Conservation (phyloP, 257 asterid species). For the Plantago ovata region DNA sequence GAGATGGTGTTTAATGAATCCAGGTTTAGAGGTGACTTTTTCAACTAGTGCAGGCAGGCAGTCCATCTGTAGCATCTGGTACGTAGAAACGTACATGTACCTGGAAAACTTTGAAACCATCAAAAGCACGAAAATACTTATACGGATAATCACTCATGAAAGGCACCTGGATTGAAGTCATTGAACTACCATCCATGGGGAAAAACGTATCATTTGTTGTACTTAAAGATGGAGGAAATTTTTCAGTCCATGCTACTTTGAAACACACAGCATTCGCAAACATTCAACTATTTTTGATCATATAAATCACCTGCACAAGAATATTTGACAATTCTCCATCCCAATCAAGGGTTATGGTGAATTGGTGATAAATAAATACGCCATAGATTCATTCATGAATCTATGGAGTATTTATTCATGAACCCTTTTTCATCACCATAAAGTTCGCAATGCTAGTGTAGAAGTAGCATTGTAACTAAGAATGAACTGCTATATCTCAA, state of each 20-base stretch:
- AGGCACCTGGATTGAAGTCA: conserved; percentile 34
- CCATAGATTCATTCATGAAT: too few species aligned
- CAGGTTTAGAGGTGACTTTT: conserved; percentile 25
- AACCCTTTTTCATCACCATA: too few species aligned
- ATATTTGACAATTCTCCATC: too few species aligned
- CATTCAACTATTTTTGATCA: too few species aligned
- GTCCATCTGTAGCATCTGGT: conserved; percentile 41
- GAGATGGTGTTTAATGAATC: conserved; percentile 33
- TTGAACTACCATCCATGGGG: conserved; percentile 34
- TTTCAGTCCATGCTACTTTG: conserved; percentile 47
- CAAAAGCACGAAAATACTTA: conserved; percentile 26
- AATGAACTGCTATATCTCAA: too few species aligned
- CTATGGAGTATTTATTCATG: too few species aligned
- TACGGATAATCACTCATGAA: too few species aligned
- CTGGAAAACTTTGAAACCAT: conserved; percentile 39
- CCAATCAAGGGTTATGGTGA: too few species aligned
- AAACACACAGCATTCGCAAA: conserved; percentile 46
- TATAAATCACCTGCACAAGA: too few species aligned
- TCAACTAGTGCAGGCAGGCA: conserved; percentile 32
- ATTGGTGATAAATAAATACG: too few species aligned
- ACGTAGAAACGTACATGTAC: conserved; percentile 40
- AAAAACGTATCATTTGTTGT: conserved; percentile 33
- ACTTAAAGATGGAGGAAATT: conserved; percentile 33
- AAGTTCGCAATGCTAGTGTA: too few species aligned
- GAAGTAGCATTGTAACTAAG: too few species aligned